Conservation (phyloP, 805 yeast species). For the Zygosaccharomyces siamensis region DNA sequence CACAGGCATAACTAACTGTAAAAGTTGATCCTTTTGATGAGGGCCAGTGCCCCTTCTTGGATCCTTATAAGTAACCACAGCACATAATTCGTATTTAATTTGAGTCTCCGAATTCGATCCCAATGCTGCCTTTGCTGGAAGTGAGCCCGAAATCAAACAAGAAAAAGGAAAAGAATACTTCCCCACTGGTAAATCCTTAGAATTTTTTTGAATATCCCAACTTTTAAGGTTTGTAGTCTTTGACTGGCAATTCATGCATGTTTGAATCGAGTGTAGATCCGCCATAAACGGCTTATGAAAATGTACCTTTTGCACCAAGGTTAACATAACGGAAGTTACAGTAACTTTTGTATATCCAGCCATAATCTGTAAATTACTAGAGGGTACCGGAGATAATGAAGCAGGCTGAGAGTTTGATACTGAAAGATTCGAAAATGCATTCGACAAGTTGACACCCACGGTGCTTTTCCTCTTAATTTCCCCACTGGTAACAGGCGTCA, state of each 20-base stretch:
- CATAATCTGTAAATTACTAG: slow-evolving; percentile 28
- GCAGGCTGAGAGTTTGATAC: slow-evolving; percentile 8
- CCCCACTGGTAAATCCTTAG: slow-evolving; percentile 57
- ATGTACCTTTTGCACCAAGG: slow-evolving; percentile 65
- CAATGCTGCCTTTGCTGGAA: slow-evolving; percentile 68
- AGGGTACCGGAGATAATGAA: slow-evolving; percentile 14
- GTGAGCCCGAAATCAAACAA: slow-evolving; percentile 77
- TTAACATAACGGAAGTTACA: slow-evolving; percentile 55
- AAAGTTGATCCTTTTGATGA: slow-evolving; percentile 30
- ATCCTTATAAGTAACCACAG: slow-evolving; percentile 45
- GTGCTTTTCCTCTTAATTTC: slow-evolving; percentile 16
- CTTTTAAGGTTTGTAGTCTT: slow-evolving; percentile 62
- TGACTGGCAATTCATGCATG: slow-evolving; percentile 55
- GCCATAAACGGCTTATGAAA: slow-evolving; percentile 64
- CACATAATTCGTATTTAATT: slow-evolving; percentile 73
- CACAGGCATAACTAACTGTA: slow-evolving; percentile 55
- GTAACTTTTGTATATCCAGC: slow-evolving; percentile 42
- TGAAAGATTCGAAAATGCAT: slow-evolving; percentile 24
- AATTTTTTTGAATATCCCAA: slow-evolving; percentile 76
- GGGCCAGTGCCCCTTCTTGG: slow-evolving; percentile 15
- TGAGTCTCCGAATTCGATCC: slow-evolving; percentile 49
- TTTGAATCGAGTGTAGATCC: slow-evolving; percentile 43
- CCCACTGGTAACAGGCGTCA: slow-evolving; percentile 17
- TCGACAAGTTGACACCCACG: slow-evolving; percentile 18
- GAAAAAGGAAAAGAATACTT: slow-evolving; percentile 89